phyloP scores from a whole-genome alignment of 2,329 filamentous ascomycete genomes.

The Trichothecium sympodiale region DNA sequence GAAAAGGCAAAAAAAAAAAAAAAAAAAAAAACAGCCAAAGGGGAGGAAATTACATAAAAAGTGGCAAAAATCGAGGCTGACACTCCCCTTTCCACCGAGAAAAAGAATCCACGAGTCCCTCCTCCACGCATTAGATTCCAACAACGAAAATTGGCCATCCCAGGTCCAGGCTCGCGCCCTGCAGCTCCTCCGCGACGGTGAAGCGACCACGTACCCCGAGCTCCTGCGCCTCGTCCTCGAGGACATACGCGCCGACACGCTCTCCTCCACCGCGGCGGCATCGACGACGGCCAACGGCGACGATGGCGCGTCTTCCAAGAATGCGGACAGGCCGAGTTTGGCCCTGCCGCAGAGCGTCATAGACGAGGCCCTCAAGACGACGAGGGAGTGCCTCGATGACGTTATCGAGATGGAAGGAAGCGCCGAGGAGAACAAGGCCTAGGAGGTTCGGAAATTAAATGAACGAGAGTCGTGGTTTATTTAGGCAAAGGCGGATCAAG shows the following conservation, averaged over 20 bases:
- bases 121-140: conserved; percentile 49
- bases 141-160: conserved; percentile 52
- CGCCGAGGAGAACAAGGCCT: neutral
- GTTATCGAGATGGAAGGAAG: conserved; percentile 28
- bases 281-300: conserved; percentile 6
- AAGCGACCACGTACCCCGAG: conserved; percentile 48
- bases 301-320: conserved; percentile 5
- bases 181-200: conserved; percentile 46
- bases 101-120: conserved; percentile 52
- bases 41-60: too few species aligned
- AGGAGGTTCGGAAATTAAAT: neutral
- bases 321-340: conserved; percentile 23
- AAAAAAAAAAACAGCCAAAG: too few species aligned
- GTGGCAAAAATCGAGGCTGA: too few species aligned
- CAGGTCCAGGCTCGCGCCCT: conserved; percentile 48
- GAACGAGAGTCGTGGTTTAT: too few species aligned
- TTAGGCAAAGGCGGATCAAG: too few species aligned
- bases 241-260: conserved; percentile 43
- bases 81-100: neutral
- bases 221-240: conserved; percentile 50
- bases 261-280: conserved; percentile 8
- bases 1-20: conserved; percentile 1
- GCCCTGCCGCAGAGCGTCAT: conserved; percentile 49
- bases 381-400: conserved; percentile 45
- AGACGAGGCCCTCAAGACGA: conserved; percentile 49